Conservation (phyloP, 768 basidiomycete species). For the Clathrus columnatus region DNA sequence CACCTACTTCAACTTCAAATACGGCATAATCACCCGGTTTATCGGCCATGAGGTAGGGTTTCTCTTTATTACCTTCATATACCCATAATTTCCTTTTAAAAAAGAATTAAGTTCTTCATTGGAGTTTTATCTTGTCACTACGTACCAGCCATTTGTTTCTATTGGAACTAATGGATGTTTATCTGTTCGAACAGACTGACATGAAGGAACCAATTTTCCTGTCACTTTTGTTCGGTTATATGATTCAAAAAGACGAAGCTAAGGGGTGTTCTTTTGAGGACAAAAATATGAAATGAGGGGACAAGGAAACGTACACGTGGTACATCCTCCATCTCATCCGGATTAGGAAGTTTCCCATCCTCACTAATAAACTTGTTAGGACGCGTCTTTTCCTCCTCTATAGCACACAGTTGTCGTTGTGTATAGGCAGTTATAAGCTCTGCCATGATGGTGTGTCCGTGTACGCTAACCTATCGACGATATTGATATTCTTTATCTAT, state of each 20-base stretch:
- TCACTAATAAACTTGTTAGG: neutral
- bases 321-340: neutral
- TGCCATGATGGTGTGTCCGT: slow-evolving; percentile 10
- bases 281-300: neutral
- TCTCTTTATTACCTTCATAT: slow-evolving; percentile 2
- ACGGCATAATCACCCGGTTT: slow-evolving; percentile 2
- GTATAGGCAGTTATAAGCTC: slow-evolving; percentile 9
- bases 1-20: slow-evolving; percentile 7
- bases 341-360: neutral
- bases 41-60: slow-evolving; percentile 6
- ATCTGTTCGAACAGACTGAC: slow-evolving; percentile 3
- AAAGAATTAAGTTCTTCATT: neutral
- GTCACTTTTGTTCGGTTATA: slow-evolving; percentile 4
- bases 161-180: slow-evolving; percentile 10
- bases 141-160: slow-evolving; percentile 10
- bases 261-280: neutral
- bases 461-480: neutral
- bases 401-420: slow-evolving; percentile 11
- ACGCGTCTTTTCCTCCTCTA: neutral
- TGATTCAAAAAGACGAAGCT: slow-evolving; percentile 10
- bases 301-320: slow-evolving; percentile 1
- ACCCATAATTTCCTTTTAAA: slow-evolving; percentile 2
- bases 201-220: neutral
- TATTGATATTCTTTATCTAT: neutral
- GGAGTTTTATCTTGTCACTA: neutral